A percentile compares a stretch with the other conserved stretches of the same genome.
Conservation (phyloP, 2,329 filamentous ascomycete genomes). For the Colletotrichum chrysophilum region DNA sequence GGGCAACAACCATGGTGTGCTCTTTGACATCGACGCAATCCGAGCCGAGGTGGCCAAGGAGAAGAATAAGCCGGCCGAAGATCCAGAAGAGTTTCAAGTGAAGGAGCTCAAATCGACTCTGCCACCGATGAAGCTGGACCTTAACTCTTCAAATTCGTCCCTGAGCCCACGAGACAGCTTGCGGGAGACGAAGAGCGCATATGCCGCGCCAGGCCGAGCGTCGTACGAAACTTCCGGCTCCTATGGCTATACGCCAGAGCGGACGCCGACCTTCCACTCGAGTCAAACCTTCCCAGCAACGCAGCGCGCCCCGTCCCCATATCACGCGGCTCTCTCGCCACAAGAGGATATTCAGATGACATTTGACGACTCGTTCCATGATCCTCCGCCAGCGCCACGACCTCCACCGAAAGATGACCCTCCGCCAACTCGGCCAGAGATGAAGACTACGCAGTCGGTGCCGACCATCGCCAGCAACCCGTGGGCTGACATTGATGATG, state of each 20-base stretch:
- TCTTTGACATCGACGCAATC: conserved; percentile 97
- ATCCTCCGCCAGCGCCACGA: conserved; percentile 32
- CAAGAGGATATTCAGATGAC: conserved; percentile 70
- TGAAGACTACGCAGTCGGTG: conserved; percentile 51
- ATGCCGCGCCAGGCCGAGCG: conserved; percentile 33
- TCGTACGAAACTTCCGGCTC: conserved; percentile 25
- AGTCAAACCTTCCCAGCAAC: conserved; percentile 16
- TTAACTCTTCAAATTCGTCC: conserved; percentile 41
- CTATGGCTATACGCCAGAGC: conserved; percentile 25
- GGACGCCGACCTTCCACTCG: conserved; percentile 25
- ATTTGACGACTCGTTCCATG: conserved; percentile 69
- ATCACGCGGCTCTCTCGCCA: conserved; percentile 30
- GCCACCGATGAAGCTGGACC: conserved; percentile 84
- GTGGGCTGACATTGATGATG: conserved; percentile 74
- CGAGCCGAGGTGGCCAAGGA: conserved; percentile 81
- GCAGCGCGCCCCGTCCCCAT: conserved; percentile 25
- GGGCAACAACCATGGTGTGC: conserved; percentile 65
- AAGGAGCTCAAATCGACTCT: conserved; percentile 87
- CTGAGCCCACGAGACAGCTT: conserved; percentile 36
- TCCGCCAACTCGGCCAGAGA: conserved; percentile 41
- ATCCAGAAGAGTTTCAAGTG: conserved; percentile 59
- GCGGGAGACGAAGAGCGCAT: conserved; percentile 53
- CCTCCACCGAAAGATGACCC: conserved; percentile 33
- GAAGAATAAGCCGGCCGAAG: conserved; percentile 50
- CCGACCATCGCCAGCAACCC: conserved; percentile 64